Conservation (phyloP, 495 filamentous ascomycete species). For the Paragyromitra xinjiangensis region DNA sequence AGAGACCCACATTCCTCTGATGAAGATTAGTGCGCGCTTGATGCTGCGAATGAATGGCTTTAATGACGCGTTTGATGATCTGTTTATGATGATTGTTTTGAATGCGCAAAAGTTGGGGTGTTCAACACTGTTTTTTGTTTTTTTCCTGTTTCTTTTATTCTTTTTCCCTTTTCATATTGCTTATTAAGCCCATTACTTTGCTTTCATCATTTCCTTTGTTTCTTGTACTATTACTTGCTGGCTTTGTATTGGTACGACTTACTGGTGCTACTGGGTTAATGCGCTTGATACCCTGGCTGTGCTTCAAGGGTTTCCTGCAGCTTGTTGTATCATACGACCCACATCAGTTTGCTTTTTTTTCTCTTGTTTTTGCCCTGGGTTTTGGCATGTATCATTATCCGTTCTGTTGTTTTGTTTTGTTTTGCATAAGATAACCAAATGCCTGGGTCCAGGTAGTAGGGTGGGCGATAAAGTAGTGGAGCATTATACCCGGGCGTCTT, state of each 20-base stretch:
- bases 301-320: slow-evolving; percentile 21
- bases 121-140: slow-evolving; percentile 12
- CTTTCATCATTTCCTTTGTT: slow-evolving; percentile 34
- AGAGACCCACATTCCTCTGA: slow-evolving; percentile 52
- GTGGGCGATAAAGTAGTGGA: slow-evolving; percentile 9
- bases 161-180: neutral
- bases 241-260: slow-evolving; percentile 21
- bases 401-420: slow-evolving; percentile 19
- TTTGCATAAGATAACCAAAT: slow-evolving; percentile 17
- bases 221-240: slow-evolving; percentile 43
- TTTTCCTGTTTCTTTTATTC: neutral
- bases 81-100: slow-evolving; percentile 45
- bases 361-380: slow-evolving; percentile 8
- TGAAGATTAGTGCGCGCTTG: slow-evolving; percentile 45
- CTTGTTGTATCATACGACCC: slow-evolving; percentile 15
- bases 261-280: slow-evolving; percentile 14
- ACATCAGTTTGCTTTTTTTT: slow-evolving; percentile 6
- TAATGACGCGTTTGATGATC: slow-evolving; percentile 32
- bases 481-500: slow-evolving; percentile 26
- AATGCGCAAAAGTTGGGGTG: slow-evolving; percentile 45
- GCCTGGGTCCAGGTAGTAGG: neutral
- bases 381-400: slow-evolving; percentile 36
- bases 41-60: slow-evolving; percentile 35
- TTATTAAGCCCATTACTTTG: slow-evolving; percentile 1
- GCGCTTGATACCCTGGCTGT: slow-evolving; percentile 25